Evolutionary conservation across 2,329 filamentous ascomycete species (phyloP).

Genomic region (Talaromyces atroroseus): DNA sequence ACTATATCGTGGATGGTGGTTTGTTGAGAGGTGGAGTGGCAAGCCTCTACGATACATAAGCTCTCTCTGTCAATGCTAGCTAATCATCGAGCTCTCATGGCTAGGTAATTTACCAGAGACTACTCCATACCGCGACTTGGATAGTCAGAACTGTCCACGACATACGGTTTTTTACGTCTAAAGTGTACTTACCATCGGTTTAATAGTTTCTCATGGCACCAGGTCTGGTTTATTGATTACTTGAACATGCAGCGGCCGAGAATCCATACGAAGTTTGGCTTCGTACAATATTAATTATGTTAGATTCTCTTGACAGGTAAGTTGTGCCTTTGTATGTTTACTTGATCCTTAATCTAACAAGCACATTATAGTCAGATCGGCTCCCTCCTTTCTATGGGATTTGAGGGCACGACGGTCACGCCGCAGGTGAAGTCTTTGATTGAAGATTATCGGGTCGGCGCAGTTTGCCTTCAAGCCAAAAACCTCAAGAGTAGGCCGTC

Average conservation of each 20-base stretch:
- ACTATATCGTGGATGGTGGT: not conserved
- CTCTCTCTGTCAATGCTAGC: not conserved
- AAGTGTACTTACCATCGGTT: not conserved
- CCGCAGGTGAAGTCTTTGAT: constrained; percentile 12
- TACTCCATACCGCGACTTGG: no score
- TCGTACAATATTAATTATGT: not conserved
- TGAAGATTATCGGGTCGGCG: constrained; percentile 7
- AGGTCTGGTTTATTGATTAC: not conserved
- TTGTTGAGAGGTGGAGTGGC: not conserved
- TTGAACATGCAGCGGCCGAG: not conserved
- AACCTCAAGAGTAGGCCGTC: constrained; percentile 9
- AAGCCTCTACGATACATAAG: not conserved
- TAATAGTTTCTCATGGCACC: not conserved
- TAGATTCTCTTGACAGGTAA: constrained; percentile 2
- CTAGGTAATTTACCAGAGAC: no score
- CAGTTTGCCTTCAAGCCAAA: constrained; percentile 11
- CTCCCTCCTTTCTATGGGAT: constrained; percentile 10
- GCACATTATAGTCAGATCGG: no score
- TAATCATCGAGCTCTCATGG: no score
- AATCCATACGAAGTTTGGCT: not conserved
- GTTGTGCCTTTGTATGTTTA: no score
- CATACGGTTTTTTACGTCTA: not conserved
- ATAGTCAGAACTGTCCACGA: no score
- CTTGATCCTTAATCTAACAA: no score
- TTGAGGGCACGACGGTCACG: constrained; percentile 12